Evolutionary conservation across 2,329 filamentous ascomycete species (phyloP).

Genomic region (Sporothrix schenckii): DNA sequence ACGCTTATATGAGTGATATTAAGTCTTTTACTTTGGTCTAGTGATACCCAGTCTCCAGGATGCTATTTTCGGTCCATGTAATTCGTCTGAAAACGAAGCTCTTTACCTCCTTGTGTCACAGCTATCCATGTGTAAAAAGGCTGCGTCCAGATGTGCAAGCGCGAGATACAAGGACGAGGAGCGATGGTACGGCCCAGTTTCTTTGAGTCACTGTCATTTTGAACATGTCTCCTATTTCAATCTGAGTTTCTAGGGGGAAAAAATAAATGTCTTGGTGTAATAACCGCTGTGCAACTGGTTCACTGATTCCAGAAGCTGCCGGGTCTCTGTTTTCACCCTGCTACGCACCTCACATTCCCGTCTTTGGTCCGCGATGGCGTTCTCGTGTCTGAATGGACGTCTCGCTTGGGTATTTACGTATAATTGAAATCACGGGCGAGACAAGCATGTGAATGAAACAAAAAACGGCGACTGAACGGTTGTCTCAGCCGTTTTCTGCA

Average conservation of each 20-base stretch:
- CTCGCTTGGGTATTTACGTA: not conserved
- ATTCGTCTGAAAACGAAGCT: too few relatives aligned
- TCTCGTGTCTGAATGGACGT: constrained; percentile 5
- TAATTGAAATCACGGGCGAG: not conserved
- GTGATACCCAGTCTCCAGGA: not conserved
- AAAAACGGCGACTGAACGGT: not conserved
- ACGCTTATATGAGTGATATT: not conserved
- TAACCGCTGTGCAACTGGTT: too few relatives aligned
- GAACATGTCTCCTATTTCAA: too few relatives aligned
- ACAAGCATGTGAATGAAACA: not conserved
- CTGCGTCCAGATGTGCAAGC: too few relatives aligned
- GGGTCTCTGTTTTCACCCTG: not conserved
- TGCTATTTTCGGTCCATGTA: too few relatives aligned
- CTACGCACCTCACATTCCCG: not conserved
- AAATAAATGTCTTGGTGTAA: too few relatives aligned
- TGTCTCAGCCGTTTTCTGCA: not conserved
- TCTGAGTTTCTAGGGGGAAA: too few relatives aligned
- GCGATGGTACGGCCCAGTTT: too few relatives aligned
- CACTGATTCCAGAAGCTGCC: not conserved
- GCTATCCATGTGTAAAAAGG: too few relatives aligned
- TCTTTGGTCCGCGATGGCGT: not conserved
- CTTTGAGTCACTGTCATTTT: too few relatives aligned
- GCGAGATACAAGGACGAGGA: too few relatives aligned
- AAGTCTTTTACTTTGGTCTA: not conserved
- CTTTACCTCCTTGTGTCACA: too few relatives aligned